Evolutionary conservation across 495 filamentous ascomycete species (phyloP).

Genomic region (Gamarada debralockiae): DNA sequence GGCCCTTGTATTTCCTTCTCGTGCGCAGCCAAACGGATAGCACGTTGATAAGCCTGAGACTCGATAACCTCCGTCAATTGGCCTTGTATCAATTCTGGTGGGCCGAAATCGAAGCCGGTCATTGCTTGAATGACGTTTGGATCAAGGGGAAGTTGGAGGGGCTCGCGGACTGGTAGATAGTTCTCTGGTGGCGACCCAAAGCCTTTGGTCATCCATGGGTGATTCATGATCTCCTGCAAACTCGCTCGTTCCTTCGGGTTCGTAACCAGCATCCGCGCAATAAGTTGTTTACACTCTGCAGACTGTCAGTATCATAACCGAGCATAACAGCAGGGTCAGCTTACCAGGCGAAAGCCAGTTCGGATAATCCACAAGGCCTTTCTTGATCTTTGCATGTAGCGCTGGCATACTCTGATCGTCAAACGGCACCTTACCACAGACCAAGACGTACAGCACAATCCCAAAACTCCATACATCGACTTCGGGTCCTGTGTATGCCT

Average conservation of each 20-base stretch:
- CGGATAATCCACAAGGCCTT: constrained; percentile 92
- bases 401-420: constrained; percentile 99
- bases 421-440: constrained; percentile 98
- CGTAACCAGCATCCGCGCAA: constrained; percentile 94
- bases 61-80: constrained; percentile 82
- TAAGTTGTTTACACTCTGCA: constrained; percentile 82
- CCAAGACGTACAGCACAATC: constrained; percentile 96
- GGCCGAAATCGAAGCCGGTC: constrained; percentile 97
- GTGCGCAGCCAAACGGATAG: constrained; percentile 56
- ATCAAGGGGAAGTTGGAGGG: constrained; percentile 81
- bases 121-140: constrained; percentile 80
- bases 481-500: constrained; percentile 92
- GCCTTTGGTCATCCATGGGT: constrained; percentile 97
- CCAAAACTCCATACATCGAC: constrained; percentile 99
- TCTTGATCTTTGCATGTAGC: constrained; percentile 98
- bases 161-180: constrained; percentile 78
- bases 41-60: constrained; percentile 87
- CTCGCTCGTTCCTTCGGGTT: constrained; percentile 85
- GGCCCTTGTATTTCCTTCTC: constrained; percentile 61
- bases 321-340: constrained; percentile 23
- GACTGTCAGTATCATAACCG: constrained; percentile 5
- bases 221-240: constrained; percentile 88
- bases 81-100: constrained; percentile 72
- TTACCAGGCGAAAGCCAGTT: constrained; percentile 84
- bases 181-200: constrained; percentile 86